Base-by-base conservation (phyloP, 2,329 filamentous ascomycete species). In the Cordyceps pruinosa region DNA sequence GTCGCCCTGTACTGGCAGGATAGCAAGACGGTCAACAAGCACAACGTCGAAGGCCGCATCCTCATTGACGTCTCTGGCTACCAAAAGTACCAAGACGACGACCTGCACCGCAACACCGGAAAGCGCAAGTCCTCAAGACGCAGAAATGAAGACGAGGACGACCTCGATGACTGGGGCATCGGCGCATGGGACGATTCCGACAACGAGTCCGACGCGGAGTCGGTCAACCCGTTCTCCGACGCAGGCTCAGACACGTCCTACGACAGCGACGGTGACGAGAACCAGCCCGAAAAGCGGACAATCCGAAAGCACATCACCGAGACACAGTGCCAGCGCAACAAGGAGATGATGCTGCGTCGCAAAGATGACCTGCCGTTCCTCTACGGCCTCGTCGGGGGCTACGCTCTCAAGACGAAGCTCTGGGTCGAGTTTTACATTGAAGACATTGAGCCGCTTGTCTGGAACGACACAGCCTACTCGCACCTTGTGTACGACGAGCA, bases 401-500 rank as follows among this genome's bases (percentile, higher is more conserved):
- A 74, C 55, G 71, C 76, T 0, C 64, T 78, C 51, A 76, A 76
- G 64, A 76, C 74, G 58, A 77, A 77, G 65, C 51, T 70, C 5
- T 78, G 75, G 76, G 67, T 68, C 13, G 52, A 66, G 23, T 74
- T 76, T 41, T 73, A 68, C 37, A 62, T 76, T 26, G 73, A 77
- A 39, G 72, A 77, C 49, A 69, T 77, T 58, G 62, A 67, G 39
- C 70, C 72, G 4, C 66, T 78, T 46, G 50, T 64, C 6, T 78
- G 76, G 76, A 78, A 79, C 61, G 70, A 73, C 58, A 63, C 70
- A 7, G 76, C 76, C 0, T 79, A 72, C 60, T 70, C 72, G 3
- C 73, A 77, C 44, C 68, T 79, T 5, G 76, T 79, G 4, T 77
- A 77, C 61, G 71, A 75, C 42, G 71, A 75, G 30, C 69, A 75